A percentile compares a stretch with the other conserved stretches of the same genome.
Conservation (phyloP, 2,329 filamentous ascomycete genomes). For the Trichoderma sp. region DNA sequence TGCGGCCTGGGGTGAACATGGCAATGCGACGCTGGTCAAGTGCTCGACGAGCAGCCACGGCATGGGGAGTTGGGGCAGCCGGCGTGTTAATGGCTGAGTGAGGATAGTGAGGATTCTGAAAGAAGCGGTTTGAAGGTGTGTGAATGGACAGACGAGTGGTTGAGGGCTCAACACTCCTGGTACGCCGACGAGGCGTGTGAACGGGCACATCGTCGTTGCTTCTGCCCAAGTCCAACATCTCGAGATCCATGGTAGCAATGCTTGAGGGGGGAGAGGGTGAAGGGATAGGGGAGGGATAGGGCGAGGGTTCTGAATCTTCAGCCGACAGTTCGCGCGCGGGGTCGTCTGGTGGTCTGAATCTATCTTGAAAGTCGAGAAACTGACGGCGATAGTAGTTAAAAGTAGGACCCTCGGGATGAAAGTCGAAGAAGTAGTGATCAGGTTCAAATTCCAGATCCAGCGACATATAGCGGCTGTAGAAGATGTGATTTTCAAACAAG, state of each 20-base stretch:
- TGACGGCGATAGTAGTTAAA: neutral
- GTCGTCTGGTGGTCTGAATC: neutral
- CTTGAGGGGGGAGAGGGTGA: neutral
- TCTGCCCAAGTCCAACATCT: constrained; percentile 2
- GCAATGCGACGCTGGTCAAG: constrained; percentile 58
- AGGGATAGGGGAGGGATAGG: neutral
- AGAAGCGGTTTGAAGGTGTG: constrained; percentile 41
- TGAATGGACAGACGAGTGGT: constrained; percentile 41
- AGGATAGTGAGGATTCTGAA: constrained; percentile 34
- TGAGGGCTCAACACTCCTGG: constrained; percentile 36
- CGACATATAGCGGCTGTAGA: neutral
- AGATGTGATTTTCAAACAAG: neutral
- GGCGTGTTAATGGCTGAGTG: constrained; percentile 43
- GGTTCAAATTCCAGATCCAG: neutral
- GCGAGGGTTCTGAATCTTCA: neutral
- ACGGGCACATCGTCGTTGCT: neutral
- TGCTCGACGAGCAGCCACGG: constrained; percentile 56
- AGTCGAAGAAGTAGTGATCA: neutral
- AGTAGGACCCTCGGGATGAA: neutral
- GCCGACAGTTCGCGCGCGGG: neutral
- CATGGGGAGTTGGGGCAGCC: constrained; percentile 56
- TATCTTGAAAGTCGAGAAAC: neutral
- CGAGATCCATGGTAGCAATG: neutral
- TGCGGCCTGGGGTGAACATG: constrained; percentile 58
- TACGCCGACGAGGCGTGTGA: constrained; percentile 30